Evolutionary conservation across 192 early-diverging fungal genomes (phyloP).

Genomic region (Rhizophagus prolifer): DNA sequence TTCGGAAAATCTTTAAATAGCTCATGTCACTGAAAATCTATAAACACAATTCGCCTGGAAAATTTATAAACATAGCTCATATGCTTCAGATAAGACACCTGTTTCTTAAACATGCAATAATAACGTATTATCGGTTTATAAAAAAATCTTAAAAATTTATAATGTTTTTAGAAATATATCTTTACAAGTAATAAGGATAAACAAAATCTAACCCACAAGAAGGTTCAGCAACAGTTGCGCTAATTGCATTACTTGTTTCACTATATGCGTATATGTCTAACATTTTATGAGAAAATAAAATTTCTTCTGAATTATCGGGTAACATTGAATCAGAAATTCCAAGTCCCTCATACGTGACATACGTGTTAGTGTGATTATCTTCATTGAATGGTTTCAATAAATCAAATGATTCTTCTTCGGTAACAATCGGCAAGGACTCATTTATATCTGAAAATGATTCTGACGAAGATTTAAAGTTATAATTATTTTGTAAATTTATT

Average conservation of each 20-base stretch:
- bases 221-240: not conserved
- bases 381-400: not conserved
- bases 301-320: not conserved
- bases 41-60: no score
- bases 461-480: not conserved
- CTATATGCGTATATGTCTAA: not conserved
- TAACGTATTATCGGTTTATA: no score
- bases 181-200: not conserved
- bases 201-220: not conserved
- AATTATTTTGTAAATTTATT: not conserved
- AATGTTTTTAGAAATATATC: not conserved
- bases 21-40: no score
- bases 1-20: no score
- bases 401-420: not conserved
- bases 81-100: no score
- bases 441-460: not conserved
- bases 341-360: no score
- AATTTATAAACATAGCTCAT: no score
- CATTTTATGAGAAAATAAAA: not conserved
- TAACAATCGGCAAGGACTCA: not conserved
- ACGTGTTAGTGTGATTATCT: not conserved
- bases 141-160: no score
- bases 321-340: not conserved
- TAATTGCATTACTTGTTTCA: not conserved
- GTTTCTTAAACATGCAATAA: no score